Percentiles rank a stretch among this genome's conserved stretches.
Conservation (phyloP, 805 yeast genomes). For the Metschnikowia baotianmanensis region DNA sequence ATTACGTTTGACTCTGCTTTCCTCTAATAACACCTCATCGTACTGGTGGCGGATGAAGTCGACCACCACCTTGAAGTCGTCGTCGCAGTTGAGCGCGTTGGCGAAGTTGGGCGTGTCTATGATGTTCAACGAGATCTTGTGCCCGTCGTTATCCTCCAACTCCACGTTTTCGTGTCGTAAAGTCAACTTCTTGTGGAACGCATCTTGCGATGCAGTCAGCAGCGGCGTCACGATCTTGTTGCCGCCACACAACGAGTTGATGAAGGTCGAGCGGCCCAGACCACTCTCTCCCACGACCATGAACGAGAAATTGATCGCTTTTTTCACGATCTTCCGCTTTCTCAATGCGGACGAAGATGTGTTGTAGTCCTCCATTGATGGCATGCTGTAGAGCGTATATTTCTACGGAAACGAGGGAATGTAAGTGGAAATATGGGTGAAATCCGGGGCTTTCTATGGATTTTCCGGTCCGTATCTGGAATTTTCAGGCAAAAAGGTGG, state of each 20-base stretch:
- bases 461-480: too few species aligned
- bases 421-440: too few species aligned
- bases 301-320: slow-evolving; percentile 79
- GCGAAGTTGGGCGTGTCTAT: slow-evolving; percentile 88
- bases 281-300: slow-evolving; percentile 90
- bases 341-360: slow-evolving; percentile 42
- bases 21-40: slow-evolving; percentile 79
- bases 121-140: slow-evolving; percentile 69
- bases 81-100: slow-evolving; percentile 64
- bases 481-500: too few species aligned
- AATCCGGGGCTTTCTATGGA: too few species aligned
- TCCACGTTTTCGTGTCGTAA: slow-evolving; percentile 80
- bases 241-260: slow-evolving; percentile 87
- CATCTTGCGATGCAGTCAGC: slow-evolving; percentile 59
- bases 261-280: slow-evolving; percentile 86
- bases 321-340: slow-evolving; percentile 76
- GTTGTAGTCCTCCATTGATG: slow-evolving; percentile 21
- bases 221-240: slow-evolving; percentile 71
- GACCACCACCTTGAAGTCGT: slow-evolving; percentile 65
- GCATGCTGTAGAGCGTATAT: too few species aligned
- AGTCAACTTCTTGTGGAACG: slow-evolving; percentile 47
- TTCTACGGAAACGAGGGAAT: too few species aligned
- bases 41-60: slow-evolving; percentile 80
- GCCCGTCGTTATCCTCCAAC: slow-evolving; percentile 82
- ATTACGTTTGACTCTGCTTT: slow-evolving; percentile 76